A percentile compares a stretch with the other conserved stretches of the same genome.
These are phyloP conservation scores for Aspergillus puulaauensis DNA, from an alignment of 2,329 filamentous ascomycete species.

Conservation along the genomic window DNA sequence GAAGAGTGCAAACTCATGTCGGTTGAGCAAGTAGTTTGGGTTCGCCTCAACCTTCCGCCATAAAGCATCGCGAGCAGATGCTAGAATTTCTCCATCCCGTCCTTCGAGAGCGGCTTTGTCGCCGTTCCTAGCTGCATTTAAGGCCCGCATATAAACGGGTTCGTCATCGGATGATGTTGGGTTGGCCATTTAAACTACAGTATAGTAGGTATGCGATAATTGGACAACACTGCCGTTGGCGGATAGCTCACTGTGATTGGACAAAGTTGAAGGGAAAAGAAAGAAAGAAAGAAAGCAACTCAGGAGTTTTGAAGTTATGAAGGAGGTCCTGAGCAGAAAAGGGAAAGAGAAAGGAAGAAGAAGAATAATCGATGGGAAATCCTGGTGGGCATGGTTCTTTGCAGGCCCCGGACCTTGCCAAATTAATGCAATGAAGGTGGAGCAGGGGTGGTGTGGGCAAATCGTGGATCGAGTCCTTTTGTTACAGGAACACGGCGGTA, in stretches of 20 bases:
- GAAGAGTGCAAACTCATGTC: constrained; percentile 81
- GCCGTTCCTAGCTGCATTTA: constrained; percentile 74
- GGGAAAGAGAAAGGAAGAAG: constrained; percentile 9
- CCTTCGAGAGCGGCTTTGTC: constrained; percentile 65
- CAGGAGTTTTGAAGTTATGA: constrained; percentile 6
- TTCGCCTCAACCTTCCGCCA: constrained; percentile 67
- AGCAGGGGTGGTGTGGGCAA: constrained; percentile 20
- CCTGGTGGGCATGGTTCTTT: constrained; percentile 17
- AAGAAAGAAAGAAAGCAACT: not conserved
- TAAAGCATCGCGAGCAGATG: constrained; percentile 61
- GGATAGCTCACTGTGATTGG: not conserved
- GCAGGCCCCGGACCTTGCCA: constrained; percentile 20
- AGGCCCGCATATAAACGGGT: constrained; percentile 62
- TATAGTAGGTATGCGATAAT: constrained; percentile 5
- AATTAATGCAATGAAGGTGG: constrained; percentile 25
- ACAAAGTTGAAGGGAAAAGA: not conserved
- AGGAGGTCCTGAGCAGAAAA: constrained; percentile 4
- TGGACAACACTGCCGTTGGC: not conserved
- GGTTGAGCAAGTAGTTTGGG: constrained; percentile 70
- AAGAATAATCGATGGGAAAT: constrained; percentile 15
- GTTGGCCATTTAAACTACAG: constrained; percentile 34
- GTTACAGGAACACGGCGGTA: constrained; percentile 11
- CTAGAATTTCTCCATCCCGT: constrained; percentile 63
- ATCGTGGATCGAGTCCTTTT: constrained; percentile 23
- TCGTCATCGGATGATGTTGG: constrained; percentile 29